A percentile compares a stretch with the other conserved stretches of the same genome.
These are phyloP conservation scores for Sorghum bicolor DNA, from an alignment of 176 grass and related monocot genomes.

Conservation along the genomic window Sorghum_bicolor_NCBIv3 NC_012876.2:2001501-2002000, in stretches of 20 bases:
- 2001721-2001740: neutral
- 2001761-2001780: neutral
- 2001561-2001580: neutral
- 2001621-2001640: neutral
- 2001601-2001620: neutral
- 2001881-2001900: too few species aligned
- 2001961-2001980: too few species aligned
- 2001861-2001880: neutral
- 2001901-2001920: too few species aligned
- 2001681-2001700: slow-evolving; percentile 5
- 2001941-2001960: too few species aligned
- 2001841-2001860: neutral
- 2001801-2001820: neutral
- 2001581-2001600: neutral
- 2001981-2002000: too few species aligned
- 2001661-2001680: neutral
- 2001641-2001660: neutral
- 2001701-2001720: neutral
- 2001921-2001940: too few species aligned
- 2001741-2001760: neutral
- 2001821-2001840: too few species aligned
- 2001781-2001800: neutral
- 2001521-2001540: neutral
- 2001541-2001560: neutral
- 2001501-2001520: neutral